These are phyloP conservation scores for Diaporthe aspalathi DNA, from an alignment of 2,329 filamentous ascomycete genomes.

Conservation along the genomic window DNA sequence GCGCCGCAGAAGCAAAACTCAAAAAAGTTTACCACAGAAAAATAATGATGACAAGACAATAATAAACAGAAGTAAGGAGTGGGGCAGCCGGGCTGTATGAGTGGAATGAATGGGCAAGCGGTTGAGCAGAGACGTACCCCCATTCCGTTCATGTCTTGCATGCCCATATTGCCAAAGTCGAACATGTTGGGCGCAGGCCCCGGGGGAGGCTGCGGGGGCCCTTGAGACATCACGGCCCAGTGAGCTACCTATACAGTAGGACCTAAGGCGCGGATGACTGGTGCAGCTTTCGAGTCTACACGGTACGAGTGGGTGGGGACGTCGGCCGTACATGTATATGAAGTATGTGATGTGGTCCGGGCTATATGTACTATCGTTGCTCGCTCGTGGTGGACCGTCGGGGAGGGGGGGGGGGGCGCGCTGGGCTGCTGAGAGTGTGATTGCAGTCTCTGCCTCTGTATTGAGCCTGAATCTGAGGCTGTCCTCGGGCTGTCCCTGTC, in stretches of 20 bases:
- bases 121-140: constrained; percentile 32
- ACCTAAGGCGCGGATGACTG: constrained; percentile 8
- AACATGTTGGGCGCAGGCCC: constrained; percentile 39
- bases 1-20: background rate
- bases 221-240: constrained; percentile 40
- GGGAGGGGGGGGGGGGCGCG: background rate
- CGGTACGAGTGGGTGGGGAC: background rate
- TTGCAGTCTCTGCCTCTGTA: constrained; percentile 17
- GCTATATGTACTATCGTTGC: constrained; percentile 20
- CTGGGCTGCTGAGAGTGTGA: constrained; percentile 17
- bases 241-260: background rate
- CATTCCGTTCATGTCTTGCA: constrained; percentile 37
- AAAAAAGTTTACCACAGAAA: background rate
- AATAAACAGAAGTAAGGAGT: background rate
- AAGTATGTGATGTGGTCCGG: constrained; percentile 4
- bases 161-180: constrained; percentile 36
- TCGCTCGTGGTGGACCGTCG: background rate
- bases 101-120: constrained; percentile 4
- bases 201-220: constrained; percentile 37
- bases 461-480: background rate
- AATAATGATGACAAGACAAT: too few species aligned
- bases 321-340: constrained; percentile 33
- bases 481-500: background rate
- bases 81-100: background rate
- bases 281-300: constrained; percentile 24